phyloP scores from a whole-genome alignment of 345 rosid genomes.

The Linum tenue region DNA sequence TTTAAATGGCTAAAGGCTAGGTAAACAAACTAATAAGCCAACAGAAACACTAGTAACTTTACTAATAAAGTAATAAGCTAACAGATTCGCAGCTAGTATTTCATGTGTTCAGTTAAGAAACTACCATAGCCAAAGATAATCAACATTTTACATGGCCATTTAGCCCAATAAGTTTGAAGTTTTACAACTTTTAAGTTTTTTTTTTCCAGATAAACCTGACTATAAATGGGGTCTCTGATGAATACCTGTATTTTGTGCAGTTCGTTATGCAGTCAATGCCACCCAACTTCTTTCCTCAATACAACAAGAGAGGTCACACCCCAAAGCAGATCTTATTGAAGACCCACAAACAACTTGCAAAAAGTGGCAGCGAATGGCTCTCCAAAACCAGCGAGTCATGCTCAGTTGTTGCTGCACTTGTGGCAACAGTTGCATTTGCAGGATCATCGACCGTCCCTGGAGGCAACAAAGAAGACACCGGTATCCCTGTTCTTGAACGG shows the following conservation, averaged over 20 bases:
- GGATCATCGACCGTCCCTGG: conserved; percentile 17
- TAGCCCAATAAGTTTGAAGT: too few species aligned
- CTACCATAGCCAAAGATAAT: too few species aligned
- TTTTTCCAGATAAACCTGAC: not conserved
- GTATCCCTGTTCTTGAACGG: conserved; percentile 23
- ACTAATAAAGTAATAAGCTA: too few species aligned
- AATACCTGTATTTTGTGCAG: conserved; percentile 15
- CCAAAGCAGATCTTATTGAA: conserved; percentile 25
- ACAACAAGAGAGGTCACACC: conserved; percentile 20
- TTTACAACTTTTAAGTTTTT: not conserved
- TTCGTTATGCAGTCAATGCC: conserved; percentile 38
- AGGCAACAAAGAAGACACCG: conserved; percentile 14
- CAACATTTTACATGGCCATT: too few species aligned
- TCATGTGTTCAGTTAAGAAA: too few species aligned
- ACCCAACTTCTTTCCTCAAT: conserved; percentile 22
- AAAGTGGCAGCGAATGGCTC: conserved; percentile 39
- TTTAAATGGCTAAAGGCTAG: too few species aligned
- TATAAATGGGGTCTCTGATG: too few species aligned
- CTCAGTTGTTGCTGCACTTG: conserved; percentile 28
- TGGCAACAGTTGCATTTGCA: not conserved
- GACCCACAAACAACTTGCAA: conserved; percentile 26
- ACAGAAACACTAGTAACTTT: too few species aligned
- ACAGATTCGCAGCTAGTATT: too few species aligned
- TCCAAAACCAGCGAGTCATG: conserved; percentile 38
- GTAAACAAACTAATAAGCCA: too few species aligned